These are phyloP conservation scores for Fabrea salina DNA, from an alignment of 169 alveolate genomes.

Conservation along the genomic window DNA sequence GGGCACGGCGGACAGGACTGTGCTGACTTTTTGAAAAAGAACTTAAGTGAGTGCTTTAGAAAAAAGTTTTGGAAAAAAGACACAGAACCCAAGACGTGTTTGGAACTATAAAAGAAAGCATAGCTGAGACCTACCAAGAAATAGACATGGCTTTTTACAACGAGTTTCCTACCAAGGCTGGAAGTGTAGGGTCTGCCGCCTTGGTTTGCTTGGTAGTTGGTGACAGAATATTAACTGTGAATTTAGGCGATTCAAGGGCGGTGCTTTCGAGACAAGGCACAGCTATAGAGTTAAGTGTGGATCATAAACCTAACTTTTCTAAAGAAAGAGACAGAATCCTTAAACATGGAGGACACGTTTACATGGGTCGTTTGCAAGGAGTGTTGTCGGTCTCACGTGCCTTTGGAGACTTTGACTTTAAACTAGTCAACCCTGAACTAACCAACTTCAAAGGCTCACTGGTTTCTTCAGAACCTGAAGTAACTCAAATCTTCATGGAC, in stretches of 20 bases:
- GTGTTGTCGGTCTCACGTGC: constrained; percentile 83
- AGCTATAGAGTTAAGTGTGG: constrained; percentile 67
- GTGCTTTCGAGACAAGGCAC: constrained; percentile 64
- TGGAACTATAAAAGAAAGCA: constrained; percentile 6
- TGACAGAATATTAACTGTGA: constrained; percentile 59
- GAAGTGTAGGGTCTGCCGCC: constrained; percentile 68
- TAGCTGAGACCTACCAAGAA: constrained; percentile 27
- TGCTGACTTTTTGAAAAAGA: constrained; percentile 46
- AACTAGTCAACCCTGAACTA: constrained; percentile 28
- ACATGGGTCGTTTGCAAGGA: constrained; percentile 72
- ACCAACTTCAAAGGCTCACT: background rate
- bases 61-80: constrained; percentile 9
- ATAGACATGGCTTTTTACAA: constrained; percentile 36
- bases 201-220: constrained; percentile 45
- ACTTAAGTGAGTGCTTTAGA: constrained; percentile 43
- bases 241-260: constrained; percentile 80
- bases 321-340: constrained; percentile 67
- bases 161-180: background rate
- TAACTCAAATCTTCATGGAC: constrained; percentile 44
- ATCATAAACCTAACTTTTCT: constrained; percentile 62
- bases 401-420: constrained; percentile 85
- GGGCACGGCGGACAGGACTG: constrained; percentile 73
- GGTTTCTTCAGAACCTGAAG: constrained; percentile 11
- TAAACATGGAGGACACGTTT: constrained; percentile 76
- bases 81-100: constrained; percentile 17